These are phyloP conservation scores for Fusarium sp. DNA, from an alignment of 2,329 filamentous ascomycete genomes.

Conservation along the genomic window DNA sequence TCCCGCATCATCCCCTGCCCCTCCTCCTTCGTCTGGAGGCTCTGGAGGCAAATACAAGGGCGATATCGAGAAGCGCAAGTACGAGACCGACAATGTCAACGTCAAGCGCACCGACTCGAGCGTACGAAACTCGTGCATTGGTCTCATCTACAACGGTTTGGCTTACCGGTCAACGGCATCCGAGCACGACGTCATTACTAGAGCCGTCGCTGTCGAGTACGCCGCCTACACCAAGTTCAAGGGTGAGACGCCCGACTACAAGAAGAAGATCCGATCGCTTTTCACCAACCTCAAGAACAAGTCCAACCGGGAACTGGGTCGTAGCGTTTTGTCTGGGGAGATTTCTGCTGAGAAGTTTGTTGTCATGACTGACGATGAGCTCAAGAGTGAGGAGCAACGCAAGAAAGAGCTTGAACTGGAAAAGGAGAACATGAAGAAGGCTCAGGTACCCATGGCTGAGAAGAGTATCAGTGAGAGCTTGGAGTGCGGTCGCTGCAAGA, in stretches of 20 bases:
- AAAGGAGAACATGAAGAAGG: constrained; percentile 96
- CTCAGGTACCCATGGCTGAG: constrained; percentile 92
- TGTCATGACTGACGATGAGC: constrained; percentile 87
- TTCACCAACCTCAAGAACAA: constrained; percentile 97
- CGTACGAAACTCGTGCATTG: constrained; percentile 86
- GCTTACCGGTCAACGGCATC: constrained; percentile 78
- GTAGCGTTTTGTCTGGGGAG: constrained; percentile 79
- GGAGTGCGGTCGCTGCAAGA: constrained; percentile 90
- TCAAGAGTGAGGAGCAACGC: constrained; percentile 87
- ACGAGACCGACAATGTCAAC: constrained; percentile 84
- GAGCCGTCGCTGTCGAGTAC: constrained; percentile 84
- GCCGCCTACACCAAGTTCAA: constrained; percentile 79
- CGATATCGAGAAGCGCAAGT: constrained; percentile 83
- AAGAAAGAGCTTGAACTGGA: constrained; percentile 81
- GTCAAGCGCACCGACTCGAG: constrained; percentile 79
- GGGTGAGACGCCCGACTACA: constrained; percentile 81
- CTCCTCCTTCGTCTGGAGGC: constrained; percentile 59
- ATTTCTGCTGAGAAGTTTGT: constrained; percentile 82
- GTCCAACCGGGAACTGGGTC: constrained; percentile 82
- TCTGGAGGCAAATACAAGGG: constrained; percentile 67
- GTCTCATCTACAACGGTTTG: constrained; percentile 93
- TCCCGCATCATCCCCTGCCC: constrained; percentile 64
- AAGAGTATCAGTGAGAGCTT: constrained; percentile 90
- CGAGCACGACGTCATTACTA: constrained; percentile 77
- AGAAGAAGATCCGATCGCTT: constrained; percentile 88